Evolutionary conservation across 2,329 filamentous ascomycete species (phyloP).

Genomic region (Conoideocrella luteorostrata): DNA sequence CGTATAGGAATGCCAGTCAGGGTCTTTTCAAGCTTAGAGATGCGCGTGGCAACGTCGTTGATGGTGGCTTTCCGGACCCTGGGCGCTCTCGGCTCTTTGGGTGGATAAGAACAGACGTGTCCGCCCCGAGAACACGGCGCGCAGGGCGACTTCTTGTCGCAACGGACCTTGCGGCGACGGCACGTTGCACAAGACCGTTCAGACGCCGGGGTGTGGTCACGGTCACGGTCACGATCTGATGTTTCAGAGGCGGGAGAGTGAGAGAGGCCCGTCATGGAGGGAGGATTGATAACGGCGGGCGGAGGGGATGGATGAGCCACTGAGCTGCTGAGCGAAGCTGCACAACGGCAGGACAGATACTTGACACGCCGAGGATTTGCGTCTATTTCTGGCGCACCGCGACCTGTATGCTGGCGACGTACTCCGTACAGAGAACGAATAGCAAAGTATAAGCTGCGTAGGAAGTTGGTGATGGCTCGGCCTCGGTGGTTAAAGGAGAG

Average conservation of each 20-base stretch:
- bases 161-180: slow-evolving; percentile 57
- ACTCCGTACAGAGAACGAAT: no score
- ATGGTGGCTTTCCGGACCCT: slow-evolving; percentile 23
- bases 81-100: slow-evolving; percentile 17
- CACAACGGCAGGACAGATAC: no score
- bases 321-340: no score
- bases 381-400: no score
- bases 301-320: no score
- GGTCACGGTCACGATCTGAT: no score
- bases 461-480: background rate
- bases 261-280: background rate
- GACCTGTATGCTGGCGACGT: no score
- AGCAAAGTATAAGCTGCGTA: background rate
- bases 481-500: background rate
- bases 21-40: slow-evolving; percentile 27
- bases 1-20: background rate
- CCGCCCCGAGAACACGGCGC: slow-evolving; percentile 55
- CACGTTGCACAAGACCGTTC: slow-evolving; percentile 34
- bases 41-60: slow-evolving; percentile 28
- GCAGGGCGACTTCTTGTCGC: slow-evolving; percentile 66
- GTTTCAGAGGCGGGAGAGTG: slow-evolving; percentile 1
- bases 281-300: background rate
- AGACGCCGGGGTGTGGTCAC: background rate
- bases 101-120: slow-evolving; percentile 24
- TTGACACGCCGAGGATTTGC: no score